These are phyloP conservation scores for Tolypocladium paradoxum DNA, from an alignment of 2,329 filamentous ascomycete genomes.

Conservation along the genomic window DNA sequence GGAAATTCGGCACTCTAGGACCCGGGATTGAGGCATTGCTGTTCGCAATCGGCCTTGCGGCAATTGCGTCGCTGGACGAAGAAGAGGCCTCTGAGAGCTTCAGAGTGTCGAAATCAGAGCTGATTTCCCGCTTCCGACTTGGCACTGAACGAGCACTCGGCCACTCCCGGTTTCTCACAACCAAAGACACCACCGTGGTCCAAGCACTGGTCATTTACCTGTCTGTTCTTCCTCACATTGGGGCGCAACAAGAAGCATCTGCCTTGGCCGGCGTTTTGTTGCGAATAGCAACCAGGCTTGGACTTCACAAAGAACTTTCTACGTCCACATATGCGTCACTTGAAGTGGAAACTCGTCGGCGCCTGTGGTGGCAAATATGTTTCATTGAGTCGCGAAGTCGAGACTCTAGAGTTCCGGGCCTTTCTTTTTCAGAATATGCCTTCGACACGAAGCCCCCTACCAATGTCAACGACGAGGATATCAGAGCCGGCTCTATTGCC, in stretches of 20 bases:
- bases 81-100: constrained; percentile 9
- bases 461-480: constrained; percentile 27
- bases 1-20: constrained; percentile 10
- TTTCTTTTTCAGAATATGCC: constrained; percentile 8
- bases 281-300: constrained; percentile 11
- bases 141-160: constrained; percentile 14
- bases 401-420: constrained; percentile 5
- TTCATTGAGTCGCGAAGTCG: constrained; percentile 13
- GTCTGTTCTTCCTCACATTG: constrained; percentile 10
- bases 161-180: constrained; percentile 10
- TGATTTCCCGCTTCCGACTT: constrained; percentile 10
- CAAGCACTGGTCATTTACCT: constrained; percentile 17
- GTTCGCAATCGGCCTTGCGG: constrained; percentile 15
- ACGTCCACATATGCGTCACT: neutral
- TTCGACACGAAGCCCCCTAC: constrained; percentile 31
- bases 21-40: constrained; percentile 12
- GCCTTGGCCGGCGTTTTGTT: constrained; percentile 13
- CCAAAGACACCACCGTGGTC: constrained; percentile 11
- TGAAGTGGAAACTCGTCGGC: constrained; percentile 10
- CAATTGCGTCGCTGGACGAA: constrained; percentile 14
- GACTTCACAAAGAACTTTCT: constrained; percentile 7
- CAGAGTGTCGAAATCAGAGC: constrained; percentile 5
- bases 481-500: neutral
- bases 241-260: constrained; percentile 12
- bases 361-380: constrained; percentile 19